phyloP scores from a whole-genome alignment of 2,329 filamentous ascomycete species.

The Colletotrichum godetiae region DNA sequence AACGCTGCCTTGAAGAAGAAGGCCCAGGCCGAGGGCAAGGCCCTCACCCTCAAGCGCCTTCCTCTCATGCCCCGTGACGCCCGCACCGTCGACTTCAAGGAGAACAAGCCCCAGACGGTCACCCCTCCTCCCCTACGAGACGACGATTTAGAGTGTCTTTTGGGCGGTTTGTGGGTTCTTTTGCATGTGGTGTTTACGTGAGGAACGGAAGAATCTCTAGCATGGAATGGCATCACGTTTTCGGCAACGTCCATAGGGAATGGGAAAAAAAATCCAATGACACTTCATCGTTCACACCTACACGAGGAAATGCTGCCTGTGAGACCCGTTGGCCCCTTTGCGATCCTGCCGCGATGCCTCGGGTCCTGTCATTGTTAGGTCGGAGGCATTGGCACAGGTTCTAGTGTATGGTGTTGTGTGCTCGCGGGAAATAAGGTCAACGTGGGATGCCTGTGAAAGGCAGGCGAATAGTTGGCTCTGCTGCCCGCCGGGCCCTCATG shows the following conservation, averaged over 20 bases:
- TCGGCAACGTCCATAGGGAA: slow-evolving; percentile 39
- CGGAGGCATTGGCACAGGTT: slow-evolving; percentile 6
- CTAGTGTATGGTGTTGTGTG: slow-evolving; percentile 29
- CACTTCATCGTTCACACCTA: slow-evolving; percentile 30
- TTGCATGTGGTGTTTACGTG: slow-evolving; percentile 39
- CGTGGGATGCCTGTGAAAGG: slow-evolving; percentile 10
- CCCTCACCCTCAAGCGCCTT: slow-evolving; percentile 93
- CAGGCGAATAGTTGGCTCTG: slow-evolving; percentile 26
- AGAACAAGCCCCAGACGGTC: slow-evolving; percentile 91
- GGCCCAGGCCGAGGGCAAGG: slow-evolving; percentile 89
- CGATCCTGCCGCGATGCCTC: background rate
- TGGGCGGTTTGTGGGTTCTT: slow-evolving; percentile 35
- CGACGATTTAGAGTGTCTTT: slow-evolving; percentile 80
- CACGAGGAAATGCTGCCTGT: slow-evolving; percentile 16
- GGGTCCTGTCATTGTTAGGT: slow-evolving; percentile 2
- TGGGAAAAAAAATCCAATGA: slow-evolving; percentile 37
- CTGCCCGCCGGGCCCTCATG: slow-evolving; percentile 26
- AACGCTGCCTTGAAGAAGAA: slow-evolving; percentile 94
- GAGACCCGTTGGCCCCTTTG: slow-evolving; percentile 15
- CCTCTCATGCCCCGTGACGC: slow-evolving; percentile 83
- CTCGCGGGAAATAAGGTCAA: slow-evolving; percentile 15
- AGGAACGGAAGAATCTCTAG: slow-evolving; percentile 38
- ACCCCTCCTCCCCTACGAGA: slow-evolving; percentile 96
- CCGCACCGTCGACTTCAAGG: slow-evolving; percentile 81
- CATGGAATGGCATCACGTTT: slow-evolving; percentile 39